phyloP scores from a whole-genome alignment of 2,329 filamentous ascomycete genomes.

The Hypoxylon sp. region DNA sequence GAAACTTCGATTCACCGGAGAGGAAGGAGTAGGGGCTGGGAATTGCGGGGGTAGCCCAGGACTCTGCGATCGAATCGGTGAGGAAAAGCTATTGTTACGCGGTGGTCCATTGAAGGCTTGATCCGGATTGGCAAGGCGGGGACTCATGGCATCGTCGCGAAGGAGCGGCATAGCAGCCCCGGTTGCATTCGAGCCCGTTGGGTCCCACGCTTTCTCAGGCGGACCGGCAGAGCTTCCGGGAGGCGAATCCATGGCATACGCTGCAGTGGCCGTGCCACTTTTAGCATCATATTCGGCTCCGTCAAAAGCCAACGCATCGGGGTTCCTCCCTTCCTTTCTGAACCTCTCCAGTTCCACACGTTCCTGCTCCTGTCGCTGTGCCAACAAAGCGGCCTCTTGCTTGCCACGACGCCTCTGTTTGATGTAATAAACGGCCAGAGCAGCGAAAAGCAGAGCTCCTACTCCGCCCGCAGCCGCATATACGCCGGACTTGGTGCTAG shows the following conservation, averaged over 20 bases:
- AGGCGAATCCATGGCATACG: conserved; percentile 54
- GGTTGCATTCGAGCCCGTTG: conserved; percentile 32
- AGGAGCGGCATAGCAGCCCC: conserved; percentile 48
- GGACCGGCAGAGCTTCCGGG: conserved; percentile 43
- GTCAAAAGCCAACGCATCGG: conserved; percentile 59
- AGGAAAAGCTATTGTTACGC: conserved; percentile 46
- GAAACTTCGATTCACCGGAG: conserved; percentile 49
- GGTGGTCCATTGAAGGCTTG: conserved; percentile 12
- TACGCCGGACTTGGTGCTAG: conserved; percentile 65
- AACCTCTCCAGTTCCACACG: conserved; percentile 65
- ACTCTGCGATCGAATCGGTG: conserved; percentile 41
- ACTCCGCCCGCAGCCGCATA: conserved; percentile 64
- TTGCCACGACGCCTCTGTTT: conserved; percentile 67
- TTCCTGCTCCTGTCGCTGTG: conserved; percentile 61
- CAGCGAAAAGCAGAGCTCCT: conserved; percentile 52
- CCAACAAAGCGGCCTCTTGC: conserved; percentile 63
- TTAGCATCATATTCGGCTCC: conserved; percentile 57
- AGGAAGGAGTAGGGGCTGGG: conserved; percentile 31
- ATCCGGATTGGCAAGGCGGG: conserved; percentile 28
- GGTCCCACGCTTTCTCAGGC: conserved; percentile 52
- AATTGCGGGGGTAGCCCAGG: conserved; percentile 44
- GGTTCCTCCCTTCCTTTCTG: conserved; percentile 62
- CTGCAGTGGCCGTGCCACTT: conserved; percentile 48
- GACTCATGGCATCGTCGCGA: conserved; percentile 37
- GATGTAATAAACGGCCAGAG: conserved; percentile 66